These are phyloP conservation scores for Beauveria pseudobassiana DNA, from an alignment of 2,329 filamentous ascomycete genomes.

Conservation along the genomic window DNA sequence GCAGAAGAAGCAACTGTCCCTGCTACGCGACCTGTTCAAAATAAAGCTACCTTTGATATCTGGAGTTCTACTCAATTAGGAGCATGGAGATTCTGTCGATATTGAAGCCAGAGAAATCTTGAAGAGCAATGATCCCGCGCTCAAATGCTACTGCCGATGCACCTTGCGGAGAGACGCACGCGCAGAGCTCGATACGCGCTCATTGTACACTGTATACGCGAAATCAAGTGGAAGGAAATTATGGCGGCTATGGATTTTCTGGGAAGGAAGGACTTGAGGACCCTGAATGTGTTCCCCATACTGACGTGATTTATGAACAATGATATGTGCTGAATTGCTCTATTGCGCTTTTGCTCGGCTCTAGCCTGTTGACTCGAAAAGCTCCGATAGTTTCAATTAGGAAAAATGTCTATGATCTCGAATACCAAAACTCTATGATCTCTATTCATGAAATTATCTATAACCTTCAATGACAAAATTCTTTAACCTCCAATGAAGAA, in stretches of 20 bases:
- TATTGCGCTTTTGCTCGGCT: background rate
- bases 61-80: constrained; percentile 23
- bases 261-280: constrained; percentile 22
- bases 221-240: constrained; percentile 24
- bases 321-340: background rate
- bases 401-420: background rate
- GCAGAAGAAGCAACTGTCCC: constrained; percentile 49
- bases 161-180: constrained; percentile 17
- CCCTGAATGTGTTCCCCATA: constrained; percentile 6
- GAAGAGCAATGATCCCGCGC: constrained; percentile 10
- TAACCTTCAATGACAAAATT: background rate
- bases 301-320: background rate
- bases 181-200: constrained; percentile 17
- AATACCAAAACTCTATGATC: no score
- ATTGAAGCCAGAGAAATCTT: constrained; percentile 20
- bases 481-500: background rate
- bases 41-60: constrained; percentile 43
- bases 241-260: constrained; percentile 17
- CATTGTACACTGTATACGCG: constrained; percentile 16
- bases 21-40: constrained; percentile 56
- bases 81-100: constrained; percentile 21
- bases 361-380: background rate
- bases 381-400: background rate
- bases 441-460: background rate
- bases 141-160: constrained; percentile 27